These are phyloP conservation scores for Circinella umbellata DNA, from an alignment of 371 early-diverging fungal genomes.

Conservation along the genomic window DNA sequence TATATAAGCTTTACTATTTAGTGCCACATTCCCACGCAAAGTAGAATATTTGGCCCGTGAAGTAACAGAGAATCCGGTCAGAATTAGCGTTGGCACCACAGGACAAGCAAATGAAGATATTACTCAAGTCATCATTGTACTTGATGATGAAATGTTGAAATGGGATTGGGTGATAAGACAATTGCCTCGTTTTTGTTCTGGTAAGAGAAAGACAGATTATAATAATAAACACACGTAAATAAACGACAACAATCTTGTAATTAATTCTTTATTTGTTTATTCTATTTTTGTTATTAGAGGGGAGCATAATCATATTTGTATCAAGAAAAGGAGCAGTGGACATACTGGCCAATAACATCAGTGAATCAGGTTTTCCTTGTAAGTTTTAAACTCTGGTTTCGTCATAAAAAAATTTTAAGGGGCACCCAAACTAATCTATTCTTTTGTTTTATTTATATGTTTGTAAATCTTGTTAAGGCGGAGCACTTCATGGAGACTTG, in stretches of 20 bases:
- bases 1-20: constrained; percentile 90
- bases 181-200: constrained; percentile 57
- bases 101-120: constrained; percentile 82
- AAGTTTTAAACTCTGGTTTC: constrained; percentile 24
- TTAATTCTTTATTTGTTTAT: neutral
- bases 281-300: constrained; percentile 41
- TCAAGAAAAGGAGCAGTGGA: constrained; percentile 69
- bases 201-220: constrained; percentile 31
- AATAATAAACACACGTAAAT: neutral
- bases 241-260: neutral
- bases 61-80: constrained; percentile 89
- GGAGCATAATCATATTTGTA: constrained; percentile 73
- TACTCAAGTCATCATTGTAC: constrained; percentile 70
- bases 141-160: constrained; percentile 67
- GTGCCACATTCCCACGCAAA: constrained; percentile 98
- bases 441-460: too few species aligned
- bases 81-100: constrained; percentile 79
- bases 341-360: constrained; percentile 59
- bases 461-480: constrained; percentile 47
- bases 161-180: constrained; percentile 68
- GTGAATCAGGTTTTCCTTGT: constrained; percentile 58
- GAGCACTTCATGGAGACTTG: constrained; percentile 98
- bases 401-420: neutral
- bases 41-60: constrained; percentile 92
- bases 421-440: neutral